Evolutionary conservation across 306 rosid genomes (phyloP).

Genomic region (Lagenaria siceraria): DNA sequence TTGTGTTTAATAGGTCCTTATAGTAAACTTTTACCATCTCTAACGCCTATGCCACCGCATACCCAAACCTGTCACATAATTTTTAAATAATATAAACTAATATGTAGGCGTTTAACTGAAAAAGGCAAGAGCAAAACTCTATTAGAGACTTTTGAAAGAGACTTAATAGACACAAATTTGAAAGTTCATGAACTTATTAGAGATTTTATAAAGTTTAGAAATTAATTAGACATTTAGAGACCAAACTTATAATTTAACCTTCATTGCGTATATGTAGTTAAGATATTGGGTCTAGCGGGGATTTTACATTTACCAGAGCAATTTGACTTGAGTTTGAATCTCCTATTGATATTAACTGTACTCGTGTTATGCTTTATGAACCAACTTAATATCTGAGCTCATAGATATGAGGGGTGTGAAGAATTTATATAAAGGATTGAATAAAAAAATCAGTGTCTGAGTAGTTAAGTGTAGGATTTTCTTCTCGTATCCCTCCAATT

Average conservation of each 20-base stretch:
- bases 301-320: neutral
- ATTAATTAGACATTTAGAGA: neutral
- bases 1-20: neutral
- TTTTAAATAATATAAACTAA: neutral
- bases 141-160: too few species aligned
- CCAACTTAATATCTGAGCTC: neutral
- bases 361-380: neutral
- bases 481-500: neutral
- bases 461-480: too few species aligned
- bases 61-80: neutral
- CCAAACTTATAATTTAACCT: neutral
- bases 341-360: neutral
- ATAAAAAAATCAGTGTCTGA: too few species aligned
- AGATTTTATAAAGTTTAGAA: neutral
- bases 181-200: too few species aligned
- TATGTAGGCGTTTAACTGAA: too few species aligned
- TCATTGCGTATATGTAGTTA: neutral
- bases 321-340: neutral
- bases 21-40: neutral
- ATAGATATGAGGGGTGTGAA: neutral
- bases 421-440: neutral
- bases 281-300: neutral
- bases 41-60: neutral
- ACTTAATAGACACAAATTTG: too few species aligned
- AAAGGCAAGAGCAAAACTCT: too few species aligned